These are phyloP conservation scores for Mycena sanguinolenta DNA, from an alignment of 768 basidiomycete genomes.

Conservation along the genomic window DNA sequence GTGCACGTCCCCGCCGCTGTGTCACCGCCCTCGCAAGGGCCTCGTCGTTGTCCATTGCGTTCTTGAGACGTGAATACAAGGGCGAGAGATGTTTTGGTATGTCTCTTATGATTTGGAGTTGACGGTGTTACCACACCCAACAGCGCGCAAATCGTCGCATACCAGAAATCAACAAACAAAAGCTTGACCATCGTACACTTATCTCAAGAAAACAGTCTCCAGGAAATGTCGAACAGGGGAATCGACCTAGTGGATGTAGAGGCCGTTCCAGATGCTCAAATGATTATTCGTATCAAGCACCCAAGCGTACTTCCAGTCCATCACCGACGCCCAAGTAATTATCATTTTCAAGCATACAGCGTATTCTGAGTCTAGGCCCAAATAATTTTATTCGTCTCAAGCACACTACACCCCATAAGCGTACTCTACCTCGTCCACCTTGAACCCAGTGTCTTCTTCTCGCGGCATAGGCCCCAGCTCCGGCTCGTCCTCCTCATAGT, in stretches of 20 bases:
- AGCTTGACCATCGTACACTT: not conserved
- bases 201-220: too few species aligned
- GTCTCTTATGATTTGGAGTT: conserved; percentile 51
- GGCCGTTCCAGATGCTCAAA: too few species aligned
- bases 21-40: too few species aligned
- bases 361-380: too few species aligned
- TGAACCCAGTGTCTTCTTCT: conserved; percentile 74
- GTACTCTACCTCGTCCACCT: conserved; percentile 92
- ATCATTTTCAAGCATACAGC: too few species aligned
- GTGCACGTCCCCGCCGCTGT: conserved; percentile 27
- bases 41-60: conserved; percentile 19
- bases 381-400: not conserved
- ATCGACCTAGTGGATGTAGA: too few species aligned
- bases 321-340: not conserved
- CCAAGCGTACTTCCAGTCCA: too few species aligned
- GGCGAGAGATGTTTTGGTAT: conserved; percentile 50
- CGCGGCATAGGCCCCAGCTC: conserved; percentile 84
- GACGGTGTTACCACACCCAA: conserved; percentile 48
- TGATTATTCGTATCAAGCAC: too few species aligned
- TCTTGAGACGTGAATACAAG: not conserved
- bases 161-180: conserved; percentile 74
- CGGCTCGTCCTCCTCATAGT: conserved; percentile 79
- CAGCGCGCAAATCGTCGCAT: conserved; percentile 81
- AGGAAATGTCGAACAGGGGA: too few species aligned
- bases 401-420: conserved; percentile 70